These are phyloP conservation scores for Arthroderma sp. DNA, from an alignment of 2,329 filamentous ascomycete species.

Conservation along the genomic window DNA sequence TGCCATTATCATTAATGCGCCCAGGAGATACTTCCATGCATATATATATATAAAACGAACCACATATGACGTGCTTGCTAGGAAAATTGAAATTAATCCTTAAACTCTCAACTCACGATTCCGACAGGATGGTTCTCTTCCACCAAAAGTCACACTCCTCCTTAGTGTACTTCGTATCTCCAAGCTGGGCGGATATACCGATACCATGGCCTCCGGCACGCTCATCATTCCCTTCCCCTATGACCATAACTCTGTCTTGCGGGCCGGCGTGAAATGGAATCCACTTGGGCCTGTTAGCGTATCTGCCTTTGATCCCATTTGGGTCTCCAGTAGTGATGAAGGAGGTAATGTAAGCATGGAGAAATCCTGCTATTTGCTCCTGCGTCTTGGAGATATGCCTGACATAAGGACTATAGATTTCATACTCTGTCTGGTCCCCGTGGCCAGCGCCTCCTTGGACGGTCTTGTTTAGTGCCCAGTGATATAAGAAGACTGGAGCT, in stretches of 20 bases:
- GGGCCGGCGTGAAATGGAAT: slow-evolving; percentile 21
- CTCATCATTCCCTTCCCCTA: slow-evolving; percentile 41
- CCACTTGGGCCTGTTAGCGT: slow-evolving; percentile 28
- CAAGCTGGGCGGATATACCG: slow-evolving; percentile 32
- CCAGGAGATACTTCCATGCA: too few species aligned
- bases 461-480: slow-evolving; percentile 41
- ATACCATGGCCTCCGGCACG: slow-evolving; percentile 31
- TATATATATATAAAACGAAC: too few species aligned
- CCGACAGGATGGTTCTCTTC: slow-evolving; percentile 15
- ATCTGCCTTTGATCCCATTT: slow-evolving; percentile 26
- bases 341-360: slow-evolving; percentile 40
- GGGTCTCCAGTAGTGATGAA: slow-evolving; percentile 40
- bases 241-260: slow-evolving; percentile 30
- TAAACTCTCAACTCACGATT: too few species aligned
- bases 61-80: not conserved
- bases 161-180: slow-evolving; percentile 32
- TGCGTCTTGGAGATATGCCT: slow-evolving; percentile 30
- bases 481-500: slow-evolving; percentile 40
- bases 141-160: slow-evolving; percentile 40
- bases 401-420: slow-evolving; percentile 31
- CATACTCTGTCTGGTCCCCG: slow-evolving; percentile 40
- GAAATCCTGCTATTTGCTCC: slow-evolving; percentile 31
- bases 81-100: too few species aligned
- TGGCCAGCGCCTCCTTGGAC: slow-evolving; percentile 38
- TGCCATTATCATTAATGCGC: too few species aligned